Evolutionary conservation across 768 basidiomycete species (phyloP).

Genomic region (Xerocomus spinulosus): DNA sequence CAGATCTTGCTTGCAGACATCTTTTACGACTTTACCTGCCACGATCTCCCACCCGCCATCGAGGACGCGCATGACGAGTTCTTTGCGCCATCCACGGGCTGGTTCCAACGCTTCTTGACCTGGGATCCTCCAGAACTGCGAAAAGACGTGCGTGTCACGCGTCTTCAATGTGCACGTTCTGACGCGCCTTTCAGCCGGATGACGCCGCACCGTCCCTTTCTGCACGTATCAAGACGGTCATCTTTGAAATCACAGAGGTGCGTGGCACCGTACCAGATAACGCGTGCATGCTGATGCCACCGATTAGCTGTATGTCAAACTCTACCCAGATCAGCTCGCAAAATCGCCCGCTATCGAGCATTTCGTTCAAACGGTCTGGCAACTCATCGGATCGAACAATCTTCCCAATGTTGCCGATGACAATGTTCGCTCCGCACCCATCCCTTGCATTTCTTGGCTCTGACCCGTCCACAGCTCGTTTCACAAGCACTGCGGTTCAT

Average conservation of each 20-base stretch:
- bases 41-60: constrained; percentile 91
- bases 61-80: constrained; percentile 85
- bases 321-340: constrained; percentile 74
- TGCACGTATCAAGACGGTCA: constrained; percentile 83
- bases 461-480: constrained; percentile 54
- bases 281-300: not conserved
- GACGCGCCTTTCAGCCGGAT: constrained; percentile 50
- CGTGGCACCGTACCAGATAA: not conserved
- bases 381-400: constrained; percentile 64
- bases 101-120: constrained; percentile 74
- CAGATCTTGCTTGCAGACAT: constrained; percentile 80
- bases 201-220: constrained; percentile 80
- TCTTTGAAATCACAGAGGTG: constrained; percentile 90
- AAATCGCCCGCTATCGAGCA: constrained; percentile 58
- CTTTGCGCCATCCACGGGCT: constrained; percentile 64
- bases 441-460: not conserved
- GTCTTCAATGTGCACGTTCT: constrained; percentile 1
- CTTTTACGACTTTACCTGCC: constrained; percentile 91
- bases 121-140: constrained; percentile 72
- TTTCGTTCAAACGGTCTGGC: constrained; percentile 90
- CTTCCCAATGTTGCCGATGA: constrained; percentile 72
- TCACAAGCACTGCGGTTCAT: constrained; percentile 89
- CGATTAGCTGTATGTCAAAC: constrained; percentile 68
- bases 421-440: constrained; percentile 44
- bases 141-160: constrained; percentile 50